Base-by-base conservation (phyloP, 805 yeast genomes). In the Teunomyces gatunensis region DNA sequence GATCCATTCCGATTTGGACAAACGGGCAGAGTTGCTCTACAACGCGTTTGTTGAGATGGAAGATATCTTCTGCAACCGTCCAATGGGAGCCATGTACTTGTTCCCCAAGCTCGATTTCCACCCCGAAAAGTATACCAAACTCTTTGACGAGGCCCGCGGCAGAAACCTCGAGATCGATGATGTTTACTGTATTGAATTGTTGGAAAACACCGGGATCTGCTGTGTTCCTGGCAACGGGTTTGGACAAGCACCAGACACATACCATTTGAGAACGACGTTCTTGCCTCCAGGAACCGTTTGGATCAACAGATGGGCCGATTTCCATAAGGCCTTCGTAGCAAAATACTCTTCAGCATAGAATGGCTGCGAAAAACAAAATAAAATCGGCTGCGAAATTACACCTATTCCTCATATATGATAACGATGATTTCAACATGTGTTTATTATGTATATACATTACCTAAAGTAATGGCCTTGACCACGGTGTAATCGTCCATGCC, bases 141-240 rank as follows among this genome's bases (percentile, higher is more conserved):
- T 89, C 11, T 72, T 81, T 42, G 73, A 73, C 23, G 75, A 74
- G 37, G 96, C 97, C 29, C 71, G 74, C 46, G 72, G 75, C 47
- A 60, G 64, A 27, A 81, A 80, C 20, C 62, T 81, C 58, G 72
- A 78, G 39, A 85, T 96, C 17, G 99, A 94, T 65, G 97, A 87
- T 64, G 81, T 87, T 54, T 94, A 94, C 73, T 91, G 97, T 67
- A 75, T 85, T 63, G 85, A 85, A 56, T 74, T 94, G 49, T 77
- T 94, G 55, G 92, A 92, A 54, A 67, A 71, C 41, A 90, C 99
- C 5, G 99, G 99, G 57, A 89, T 94, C 51, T 94, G 99, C 69
- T 89, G 96, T 39, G 96, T 94, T 52, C 98, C 99, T 27, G 99
- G 99, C 35, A 83, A 89, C 29, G 99, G 99, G 0, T 94, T 94